Evolutionary conservation across 2,329 filamentous ascomycete genomes (phyloP), one percentile per base, ranked within the genome.

Genomic region (Myriosclerotinia scirpicola): DNA sequence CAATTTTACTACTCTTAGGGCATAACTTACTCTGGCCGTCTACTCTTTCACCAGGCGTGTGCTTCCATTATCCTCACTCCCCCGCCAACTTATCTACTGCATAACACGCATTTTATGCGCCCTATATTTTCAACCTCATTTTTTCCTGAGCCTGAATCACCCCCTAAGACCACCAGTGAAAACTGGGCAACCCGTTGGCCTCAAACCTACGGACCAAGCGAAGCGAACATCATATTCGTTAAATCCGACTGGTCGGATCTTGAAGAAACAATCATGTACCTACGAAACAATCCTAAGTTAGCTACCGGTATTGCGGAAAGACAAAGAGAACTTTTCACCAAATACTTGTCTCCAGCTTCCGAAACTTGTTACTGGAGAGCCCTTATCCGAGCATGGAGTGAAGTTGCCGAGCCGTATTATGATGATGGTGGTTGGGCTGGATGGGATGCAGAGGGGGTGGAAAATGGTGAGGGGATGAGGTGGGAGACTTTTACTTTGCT

Each of bases 321-420:
- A 44, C 83, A 84, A 76, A 78, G 82, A 62, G 78, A 76, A 17
- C 64, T 79, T 59, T 82, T 81, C 71, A 76, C 77, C 1, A 82
- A 82, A 0, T 82, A 83, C 70, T 75, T 83, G 55, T 81, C 80
- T 67, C 78, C 79, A 17, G 82, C 82, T n/a, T 81, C 82, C 0
- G 83, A 84, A 73, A 76, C 73, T 67, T 85, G 83, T 70, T 85
- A 85, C 75, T 85, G 83, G 83, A 77, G 83, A 52, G 80, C 78
- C 0, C 65, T 83, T 68, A 73, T 85, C 30, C 77, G 78, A 65
- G 81, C 81, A 0, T 85, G 83, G 83, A 78, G 75, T 64, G 69
- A 75, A 48, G 78, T 83, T 14, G 82, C 76, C 40, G 73, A 74
- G 52, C 71, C 75, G 0, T 76, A 79, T 20, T 78, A 76, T 40